Conservation (phyloP, 495 filamentous ascomycete genomes). For the Daldinia bambusicola region DNA sequence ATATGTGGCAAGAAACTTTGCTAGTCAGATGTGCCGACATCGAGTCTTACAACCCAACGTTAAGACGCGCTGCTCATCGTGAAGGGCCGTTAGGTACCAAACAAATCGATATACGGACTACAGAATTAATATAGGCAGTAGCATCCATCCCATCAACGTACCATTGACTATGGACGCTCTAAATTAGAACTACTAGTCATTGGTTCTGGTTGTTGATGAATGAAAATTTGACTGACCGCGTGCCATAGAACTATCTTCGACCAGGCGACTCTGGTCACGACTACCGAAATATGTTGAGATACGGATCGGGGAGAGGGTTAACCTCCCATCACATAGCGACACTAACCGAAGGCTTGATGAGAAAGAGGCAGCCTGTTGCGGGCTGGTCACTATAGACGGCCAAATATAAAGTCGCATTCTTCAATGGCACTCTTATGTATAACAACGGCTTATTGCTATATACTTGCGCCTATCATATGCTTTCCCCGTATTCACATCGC, state of each 20-base stretch:
- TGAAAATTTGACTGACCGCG: constrained; percentile 14
- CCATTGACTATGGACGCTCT: not conserved
- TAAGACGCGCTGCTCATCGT: constrained; percentile 1
- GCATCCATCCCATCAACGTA: constrained; percentile 18
- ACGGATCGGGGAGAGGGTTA: constrained; percentile 26
- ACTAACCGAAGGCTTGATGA: constrained; percentile 26
- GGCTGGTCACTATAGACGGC: constrained; percentile 30
- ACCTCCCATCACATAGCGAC: constrained; percentile 23
- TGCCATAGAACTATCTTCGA: constrained; percentile 13
- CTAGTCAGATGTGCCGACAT: not conserved
- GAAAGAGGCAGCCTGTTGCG: constrained; percentile 7
- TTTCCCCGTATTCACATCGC: constrained; percentile 23
- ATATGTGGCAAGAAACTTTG: constrained; percentile 13
- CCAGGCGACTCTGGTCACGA: constrained; percentile 9
- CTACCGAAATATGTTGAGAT: constrained; percentile 28
- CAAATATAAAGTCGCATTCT: constrained; percentile 27
- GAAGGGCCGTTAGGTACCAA: constrained; percentile 7
- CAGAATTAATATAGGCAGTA: constrained; percentile 11
- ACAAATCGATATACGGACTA: not conserved
- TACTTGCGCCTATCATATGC: constrained; percentile 19
- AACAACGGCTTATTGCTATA: constrained; percentile 21
- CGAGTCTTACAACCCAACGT: constrained; percentile 17
- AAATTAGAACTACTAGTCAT: constrained; percentile 11
- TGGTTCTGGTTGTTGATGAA: constrained; percentile 21
- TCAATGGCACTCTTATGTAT: constrained; percentile 30